Evolutionary conservation across 2,329 filamentous ascomycete genomes (phyloP).

Genomic region (Phialophora expanda): DNA sequence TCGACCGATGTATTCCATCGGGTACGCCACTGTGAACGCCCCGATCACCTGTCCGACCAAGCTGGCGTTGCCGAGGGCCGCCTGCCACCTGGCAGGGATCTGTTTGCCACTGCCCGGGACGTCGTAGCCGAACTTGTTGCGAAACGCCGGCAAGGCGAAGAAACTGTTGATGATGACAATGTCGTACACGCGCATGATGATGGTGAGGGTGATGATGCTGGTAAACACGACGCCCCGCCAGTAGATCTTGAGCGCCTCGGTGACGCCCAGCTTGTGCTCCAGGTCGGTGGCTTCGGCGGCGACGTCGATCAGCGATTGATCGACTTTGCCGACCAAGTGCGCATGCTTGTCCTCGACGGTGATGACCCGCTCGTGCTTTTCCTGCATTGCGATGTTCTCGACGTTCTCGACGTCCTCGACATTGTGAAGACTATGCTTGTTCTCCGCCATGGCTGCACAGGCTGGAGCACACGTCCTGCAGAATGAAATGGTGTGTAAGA

Average conservation of each 20-base stretch:
- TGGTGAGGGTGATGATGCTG: constrained; percentile 27
- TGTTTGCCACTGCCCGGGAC: constrained; percentile 48
- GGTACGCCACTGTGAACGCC: constrained; percentile 67
- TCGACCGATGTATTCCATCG: constrained; percentile 70
- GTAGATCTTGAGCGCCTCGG: constrained; percentile 14
- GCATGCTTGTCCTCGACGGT: constrained; percentile 12
- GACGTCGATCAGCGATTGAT: constrained; percentile 16
- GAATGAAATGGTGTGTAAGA: too few species aligned
- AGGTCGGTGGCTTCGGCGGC: constrained; percentile 13
- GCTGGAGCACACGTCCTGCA: too few species aligned
- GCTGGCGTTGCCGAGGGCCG: constrained; percentile 60
- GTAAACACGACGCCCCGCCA: constrained; percentile 9
- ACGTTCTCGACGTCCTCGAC: constrained; percentile 6
- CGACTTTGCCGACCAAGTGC: constrained; percentile 14
- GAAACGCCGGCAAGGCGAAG: constrained; percentile 41
- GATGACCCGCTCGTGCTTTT: constrained; percentile 5
- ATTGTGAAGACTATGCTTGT: constrained; percentile 2
- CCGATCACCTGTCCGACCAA: constrained; percentile 69
- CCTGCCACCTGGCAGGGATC: constrained; percentile 62
- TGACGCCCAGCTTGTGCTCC: constrained; percentile 16
- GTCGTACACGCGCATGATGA: constrained; percentile 42
- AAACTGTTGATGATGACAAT: constrained; percentile 40
- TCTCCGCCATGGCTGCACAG: neutral
- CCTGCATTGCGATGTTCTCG: neutral
- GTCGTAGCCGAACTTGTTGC: constrained; percentile 39